Evolutionary conservation across 768 basidiomycete species (phyloP).

Genomic region (Lactarius deliciosus): DNA sequence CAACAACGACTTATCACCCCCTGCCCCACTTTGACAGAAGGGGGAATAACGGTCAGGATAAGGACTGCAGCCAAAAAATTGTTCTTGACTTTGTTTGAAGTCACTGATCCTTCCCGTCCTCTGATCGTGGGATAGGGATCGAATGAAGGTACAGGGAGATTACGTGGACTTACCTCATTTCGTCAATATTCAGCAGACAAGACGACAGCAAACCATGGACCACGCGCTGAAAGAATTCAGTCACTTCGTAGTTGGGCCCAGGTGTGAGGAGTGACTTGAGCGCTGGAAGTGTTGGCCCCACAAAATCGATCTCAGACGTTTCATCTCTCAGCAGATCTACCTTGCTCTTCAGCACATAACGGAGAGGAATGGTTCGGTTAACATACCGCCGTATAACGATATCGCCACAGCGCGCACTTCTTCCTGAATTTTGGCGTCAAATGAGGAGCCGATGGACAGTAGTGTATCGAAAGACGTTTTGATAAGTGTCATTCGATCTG

Average conservation of each 20-base stretch:
- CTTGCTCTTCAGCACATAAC: constrained; percentile 20
- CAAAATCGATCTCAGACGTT: constrained; percentile 71
- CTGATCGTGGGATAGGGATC: constrained; percentile 41
- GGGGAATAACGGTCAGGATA: constrained; percentile 75
- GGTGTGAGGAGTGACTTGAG: constrained; percentile 73
- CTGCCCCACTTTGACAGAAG: constrained; percentile 63
- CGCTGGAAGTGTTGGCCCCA: constrained; percentile 75
- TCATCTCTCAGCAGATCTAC: constrained; percentile 87
- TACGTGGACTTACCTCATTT: constrained; percentile 71
- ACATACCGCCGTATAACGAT: constrained; percentile 73
- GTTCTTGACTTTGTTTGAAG: constrained; percentile 81
- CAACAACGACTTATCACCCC: constrained; percentile 82
- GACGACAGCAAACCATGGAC: constrained; percentile 83
- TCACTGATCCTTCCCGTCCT: constrained; percentile 74
- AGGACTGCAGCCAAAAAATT: constrained; percentile 87
- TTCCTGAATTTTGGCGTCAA: constrained; percentile 57
- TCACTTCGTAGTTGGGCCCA: constrained; percentile 44
- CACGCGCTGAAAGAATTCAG: constrained; percentile 55
- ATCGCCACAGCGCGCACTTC: constrained; percentile 79
- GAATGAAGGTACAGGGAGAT: constrained; percentile 4
- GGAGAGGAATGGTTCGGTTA: not conserved
- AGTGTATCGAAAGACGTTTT: constrained; percentile 62
- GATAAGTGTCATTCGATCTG: constrained; percentile 65
- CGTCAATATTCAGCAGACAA: constrained; percentile 84
- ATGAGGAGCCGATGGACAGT: constrained; percentile 54